A percentile compares a stretch with the other conserved stretches of the same genome.
phyloP scores from a whole-genome alignment of 1,139 yeast species.

The Sugiyamaella paludigena region DNA sequence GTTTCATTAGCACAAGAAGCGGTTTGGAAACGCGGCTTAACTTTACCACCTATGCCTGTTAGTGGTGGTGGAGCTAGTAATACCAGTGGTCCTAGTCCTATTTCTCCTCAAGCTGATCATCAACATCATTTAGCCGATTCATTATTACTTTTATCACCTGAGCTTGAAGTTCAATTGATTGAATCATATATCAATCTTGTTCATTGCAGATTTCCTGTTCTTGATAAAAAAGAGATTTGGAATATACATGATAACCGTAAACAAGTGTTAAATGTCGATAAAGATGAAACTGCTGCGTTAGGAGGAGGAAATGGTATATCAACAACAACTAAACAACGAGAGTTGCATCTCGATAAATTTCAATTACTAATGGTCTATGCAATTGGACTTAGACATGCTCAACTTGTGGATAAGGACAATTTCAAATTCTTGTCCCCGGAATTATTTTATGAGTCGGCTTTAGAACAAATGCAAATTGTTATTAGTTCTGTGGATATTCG shows the following conservation, averaged over 20 bases:
- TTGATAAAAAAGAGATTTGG: slow-evolving; percentile 8
- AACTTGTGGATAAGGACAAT: slow-evolving; percentile 10
- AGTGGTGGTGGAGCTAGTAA: too few relatives aligned
- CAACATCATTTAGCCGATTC: too few relatives aligned
- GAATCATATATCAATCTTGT: slow-evolving; percentile 10
- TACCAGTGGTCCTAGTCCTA: too few relatives aligned
- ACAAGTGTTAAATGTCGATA: not conserved
- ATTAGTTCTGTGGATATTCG: slow-evolving; percentile 7
- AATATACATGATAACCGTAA: too few relatives aligned
- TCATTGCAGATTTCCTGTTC: slow-evolving; percentile 13
- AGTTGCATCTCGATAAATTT: slow-evolving; percentile 1
- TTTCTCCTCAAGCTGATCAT: not conserved
- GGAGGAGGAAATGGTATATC: too few relatives aligned
- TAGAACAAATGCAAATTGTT: slow-evolving; percentile 7
- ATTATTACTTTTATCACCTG: too few relatives aligned
- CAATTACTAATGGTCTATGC: slow-evolving; percentile 15
- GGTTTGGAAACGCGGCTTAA: slow-evolving; percentile 12
- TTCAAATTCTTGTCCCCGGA: slow-evolving; percentile 3
- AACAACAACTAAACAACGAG: not conserved
- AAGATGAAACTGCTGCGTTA: not conserved
- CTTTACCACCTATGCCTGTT: slow-evolving; percentile 5
- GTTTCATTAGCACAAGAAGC: slow-evolving; percentile 12
- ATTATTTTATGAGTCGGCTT: slow-evolving; percentile 7
- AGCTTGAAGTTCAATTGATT: slow-evolving; percentile 1
- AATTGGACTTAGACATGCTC: slow-evolving; percentile 12